These are phyloP conservation scores for Pleurozium schreberi DNA, from an alignment of 225 moss, liverwort and hornwort species.

Conservation along the genomic window DNA sequence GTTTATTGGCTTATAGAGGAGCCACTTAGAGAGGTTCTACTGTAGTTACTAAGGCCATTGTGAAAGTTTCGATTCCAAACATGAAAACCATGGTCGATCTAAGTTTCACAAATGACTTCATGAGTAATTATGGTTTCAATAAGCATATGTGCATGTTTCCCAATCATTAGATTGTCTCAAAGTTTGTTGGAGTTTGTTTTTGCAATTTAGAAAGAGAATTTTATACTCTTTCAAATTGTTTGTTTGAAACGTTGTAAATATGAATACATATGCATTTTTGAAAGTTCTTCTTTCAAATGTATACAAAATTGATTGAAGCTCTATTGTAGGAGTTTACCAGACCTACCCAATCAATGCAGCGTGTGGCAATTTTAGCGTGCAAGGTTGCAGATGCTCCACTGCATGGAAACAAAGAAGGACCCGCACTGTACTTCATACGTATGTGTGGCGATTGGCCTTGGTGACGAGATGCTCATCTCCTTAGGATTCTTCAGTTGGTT, in stretches of 20 bases:
- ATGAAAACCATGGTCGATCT: background rate
- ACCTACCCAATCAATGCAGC: too few species aligned
- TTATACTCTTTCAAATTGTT: too few species aligned
- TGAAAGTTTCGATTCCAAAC: background rate
- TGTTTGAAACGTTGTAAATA: background rate
- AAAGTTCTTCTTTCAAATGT: too few species aligned
- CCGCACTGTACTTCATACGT: too few species aligned
- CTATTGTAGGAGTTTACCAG: too few species aligned
- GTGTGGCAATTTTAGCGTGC: too few species aligned
- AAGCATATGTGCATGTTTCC: background rate
- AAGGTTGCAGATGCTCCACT: too few species aligned
- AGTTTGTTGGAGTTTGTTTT: background rate
- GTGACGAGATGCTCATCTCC: background rate
- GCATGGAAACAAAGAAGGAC: too few species aligned
- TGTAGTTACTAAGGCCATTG: background rate
- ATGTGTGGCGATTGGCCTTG: background rate
- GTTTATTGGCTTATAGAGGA: too few species aligned
- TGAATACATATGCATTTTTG: too few species aligned
- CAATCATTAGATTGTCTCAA: background rate
- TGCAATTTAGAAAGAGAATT: background rate
- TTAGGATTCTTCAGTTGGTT: background rate
- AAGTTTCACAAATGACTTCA: background rate
- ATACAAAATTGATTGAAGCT: too few species aligned
- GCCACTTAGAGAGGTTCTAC: too few species aligned
- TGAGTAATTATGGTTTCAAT: accelerated